phyloP scores from a whole-genome alignment of 805 yeast species.

The Candida awuae region DNA sequence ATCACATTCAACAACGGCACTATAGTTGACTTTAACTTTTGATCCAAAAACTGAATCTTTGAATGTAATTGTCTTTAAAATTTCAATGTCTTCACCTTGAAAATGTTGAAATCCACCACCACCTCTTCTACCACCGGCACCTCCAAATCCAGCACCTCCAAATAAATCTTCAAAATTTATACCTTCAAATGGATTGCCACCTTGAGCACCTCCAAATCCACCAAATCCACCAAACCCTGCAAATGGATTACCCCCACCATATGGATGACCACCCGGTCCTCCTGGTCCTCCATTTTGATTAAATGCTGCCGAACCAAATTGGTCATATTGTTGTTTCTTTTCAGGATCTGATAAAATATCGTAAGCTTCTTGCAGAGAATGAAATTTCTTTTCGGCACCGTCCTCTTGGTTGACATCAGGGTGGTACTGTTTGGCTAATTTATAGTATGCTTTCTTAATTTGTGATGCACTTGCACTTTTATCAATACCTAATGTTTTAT shows the following conservation, averaged over 20 bases:
- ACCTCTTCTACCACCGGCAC: constrained; percentile 29
- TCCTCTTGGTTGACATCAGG: constrained; percentile 94
- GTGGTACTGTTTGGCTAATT: constrained; percentile 87
- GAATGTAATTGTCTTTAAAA: constrained; percentile 63
- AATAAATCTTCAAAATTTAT: constrained; percentile 54
- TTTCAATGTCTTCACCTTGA: constrained; percentile 84
- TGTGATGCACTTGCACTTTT: constrained; percentile 67
- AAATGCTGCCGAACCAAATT: constrained; percentile 83
- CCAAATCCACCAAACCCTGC: constrained; percentile 36
- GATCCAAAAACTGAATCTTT: constrained; percentile 85
- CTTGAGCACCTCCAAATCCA: constrained; percentile 29
- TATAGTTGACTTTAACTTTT: constrained; percentile 56
- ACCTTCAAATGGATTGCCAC: constrained; percentile 25
- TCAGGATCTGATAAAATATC: constrained; percentile 81
- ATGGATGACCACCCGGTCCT: constrained; percentile 35
- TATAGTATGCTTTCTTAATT: constrained; percentile 90
- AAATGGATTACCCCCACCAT: constrained; percentile 33
- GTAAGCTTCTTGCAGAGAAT: constrained; percentile 88
- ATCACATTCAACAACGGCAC: constrained; percentile 66
- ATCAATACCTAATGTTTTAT: constrained; percentile 71
- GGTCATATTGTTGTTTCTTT: constrained; percentile 85
- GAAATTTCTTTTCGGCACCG: constrained; percentile 83
- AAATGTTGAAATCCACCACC: constrained; percentile 58
- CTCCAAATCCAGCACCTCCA: constrained; percentile 26
- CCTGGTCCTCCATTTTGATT: constrained; percentile 51